Conservation (phyloP, 2,329 filamentous ascomycete genomes). For the Talaromyces piceae region DNA sequence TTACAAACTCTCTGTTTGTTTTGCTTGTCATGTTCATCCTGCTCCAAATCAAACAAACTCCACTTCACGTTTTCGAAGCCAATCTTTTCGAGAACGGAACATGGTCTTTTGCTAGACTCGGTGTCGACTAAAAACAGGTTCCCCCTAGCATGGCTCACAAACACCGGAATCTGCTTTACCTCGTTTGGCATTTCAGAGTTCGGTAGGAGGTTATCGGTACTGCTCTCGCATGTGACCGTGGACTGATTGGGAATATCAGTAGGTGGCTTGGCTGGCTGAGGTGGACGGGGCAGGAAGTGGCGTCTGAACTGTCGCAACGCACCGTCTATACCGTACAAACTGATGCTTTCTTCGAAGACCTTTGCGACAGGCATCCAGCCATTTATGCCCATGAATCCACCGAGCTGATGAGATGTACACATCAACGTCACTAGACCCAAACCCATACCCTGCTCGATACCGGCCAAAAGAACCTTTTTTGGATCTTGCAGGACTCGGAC, state of each 20-base stretch:
- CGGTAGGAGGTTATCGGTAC: no score
- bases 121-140: not conserved
- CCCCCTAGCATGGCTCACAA: not conserved
- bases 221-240: no score
- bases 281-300: not conserved
- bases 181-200: constrained; percentile 3
- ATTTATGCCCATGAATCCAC: constrained; percentile 12
- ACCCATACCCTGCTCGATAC: constrained; percentile 13
- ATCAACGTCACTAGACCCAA: constrained; percentile 11
- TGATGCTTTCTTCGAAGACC: constrained; percentile 4
- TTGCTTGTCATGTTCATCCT: not conserved
- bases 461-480: constrained; percentile 11
- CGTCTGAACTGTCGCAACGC: constrained; percentile 9
- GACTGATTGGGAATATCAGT: no score
- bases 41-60: not conserved
- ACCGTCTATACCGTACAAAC: constrained; percentile 4
- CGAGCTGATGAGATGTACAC: constrained; percentile 9
- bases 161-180: constrained; percentile 2
- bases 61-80: not conserved
- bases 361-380: constrained; percentile 12
- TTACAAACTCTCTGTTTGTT: not conserved
- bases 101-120: not conserved
- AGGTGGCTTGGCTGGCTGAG: not conserved
- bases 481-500: constrained; percentile 6
- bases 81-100: not conserved